phyloP scores from a whole-genome alignment of 1,284 basidiomycete genomes.

The Malassezia obtusa region DNA sequence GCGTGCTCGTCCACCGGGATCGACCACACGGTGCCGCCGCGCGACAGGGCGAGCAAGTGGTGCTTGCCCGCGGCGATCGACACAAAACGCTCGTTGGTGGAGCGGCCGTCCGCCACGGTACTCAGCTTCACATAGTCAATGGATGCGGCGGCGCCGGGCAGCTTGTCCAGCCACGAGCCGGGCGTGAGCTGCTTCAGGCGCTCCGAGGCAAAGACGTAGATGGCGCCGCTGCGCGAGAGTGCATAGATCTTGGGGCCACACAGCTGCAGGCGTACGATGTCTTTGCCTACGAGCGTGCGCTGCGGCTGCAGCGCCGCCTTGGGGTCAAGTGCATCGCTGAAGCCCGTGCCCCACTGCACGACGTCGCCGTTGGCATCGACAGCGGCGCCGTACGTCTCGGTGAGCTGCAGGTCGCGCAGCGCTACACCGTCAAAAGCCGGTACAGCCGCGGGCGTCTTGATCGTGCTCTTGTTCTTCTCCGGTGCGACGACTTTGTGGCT shows the following conservation, averaged over 20 bases:
- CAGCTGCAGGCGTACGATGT: constrained; percentile 39
- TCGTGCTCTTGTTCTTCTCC: constrained; percentile 22
- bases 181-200: constrained; percentile 22
- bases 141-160: neutral
- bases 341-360: constrained; percentile 46
- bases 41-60: constrained; percentile 77
- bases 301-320: constrained; percentile 22
- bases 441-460: constrained; percentile 31
- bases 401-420: constrained; percentile 36
- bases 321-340: constrained; percentile 27
- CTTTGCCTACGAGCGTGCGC: constrained; percentile 37
- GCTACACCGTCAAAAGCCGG: constrained; percentile 42
- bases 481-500: constrained; percentile 42
- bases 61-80: constrained; percentile 55
- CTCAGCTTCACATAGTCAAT: constrained; percentile 17
- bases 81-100: constrained; percentile 24
- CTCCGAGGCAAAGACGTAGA: constrained; percentile 37
- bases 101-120: neutral
- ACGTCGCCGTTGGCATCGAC: constrained; percentile 59
- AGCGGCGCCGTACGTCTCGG: constrained; percentile 40
- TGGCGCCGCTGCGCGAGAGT: constrained; percentile 33
- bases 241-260: constrained; percentile 40
- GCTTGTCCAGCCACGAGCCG: constrained; percentile 23
- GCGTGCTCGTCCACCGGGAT: constrained; percentile 66
- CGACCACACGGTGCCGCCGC: constrained; percentile 67